Base-by-base conservation (phyloP, 768 basidiomycete species). In the Lanmaoa rubissima region DNA sequence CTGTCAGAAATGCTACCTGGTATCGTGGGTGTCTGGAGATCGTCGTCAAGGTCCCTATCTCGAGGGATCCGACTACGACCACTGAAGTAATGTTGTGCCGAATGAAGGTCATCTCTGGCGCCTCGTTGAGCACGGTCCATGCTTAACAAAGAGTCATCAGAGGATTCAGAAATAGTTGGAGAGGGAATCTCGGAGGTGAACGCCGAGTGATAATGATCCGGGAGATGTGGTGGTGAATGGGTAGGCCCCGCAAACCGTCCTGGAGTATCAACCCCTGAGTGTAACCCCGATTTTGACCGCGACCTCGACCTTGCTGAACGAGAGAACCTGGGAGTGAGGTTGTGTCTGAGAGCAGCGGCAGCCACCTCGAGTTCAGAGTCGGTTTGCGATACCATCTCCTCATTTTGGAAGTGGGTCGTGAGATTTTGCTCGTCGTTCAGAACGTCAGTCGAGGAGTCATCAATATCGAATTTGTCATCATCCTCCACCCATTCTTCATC, bases 401-500 rank as follows among this genome's bases (percentile, higher is more conserved):
- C 57, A 39, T 47, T 56, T 45, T 56, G 60, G 7, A 61, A 40
- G 2, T 55, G 60, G 12, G 43, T 48, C 28, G 34, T 52, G 28
- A 1, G 11, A 28, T 36, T 34, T 31, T 53, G 59, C 31, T 60
- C 52, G 28, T 32, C 47, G 2, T 24, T 52, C 11, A 71, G 74
- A 19, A 79, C 77, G 48, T 86, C 85, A 3, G 80, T 78, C 5
- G 88, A 87, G 19, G 88, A 88, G 73, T 98, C 95, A 64, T 97
- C 91, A 51, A 98, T 98, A 71, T 99, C 97, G 72, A 86, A 98
- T 64, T 82, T 83, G 67, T 93, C 90, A 38, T 91, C 85, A 28
- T 86, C 85, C 7, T 84, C 79, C 3, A 60, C 79, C 21, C 80
- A 78, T 42, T 82, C 83, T 13, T 59, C 66, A 1, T 67, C 60